phyloP scores from a whole-genome alignment of 1,139 yeast genomes.

The Suhomyces bribrorum region DNA sequence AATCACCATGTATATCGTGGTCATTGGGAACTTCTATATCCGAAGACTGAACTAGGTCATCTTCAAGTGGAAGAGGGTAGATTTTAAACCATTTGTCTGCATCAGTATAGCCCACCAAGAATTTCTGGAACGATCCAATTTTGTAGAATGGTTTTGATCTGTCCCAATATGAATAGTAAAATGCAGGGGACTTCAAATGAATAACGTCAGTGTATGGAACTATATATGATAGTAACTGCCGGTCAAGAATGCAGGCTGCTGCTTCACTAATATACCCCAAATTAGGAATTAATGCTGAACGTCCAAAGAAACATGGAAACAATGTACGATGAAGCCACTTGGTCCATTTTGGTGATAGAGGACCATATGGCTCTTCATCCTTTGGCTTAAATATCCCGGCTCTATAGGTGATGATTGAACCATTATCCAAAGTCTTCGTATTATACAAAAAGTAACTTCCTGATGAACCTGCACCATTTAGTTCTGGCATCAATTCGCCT shows the following conservation, averaged over 20 bases:
- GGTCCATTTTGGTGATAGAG: constrained; percentile 77
- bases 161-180: constrained; percentile 58
- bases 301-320: constrained; percentile 76
- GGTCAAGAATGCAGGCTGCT: constrained; percentile 67
- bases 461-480: constrained; percentile 68
- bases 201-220: constrained; percentile 71
- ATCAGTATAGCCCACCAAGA: constrained; percentile 57
- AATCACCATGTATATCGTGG: constrained; percentile 3
- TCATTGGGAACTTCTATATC: constrained; percentile 20
- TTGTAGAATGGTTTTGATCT: constrained; percentile 45
- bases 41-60: constrained; percentile 23
- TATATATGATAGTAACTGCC: constrained; percentile 56
- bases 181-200: constrained; percentile 51
- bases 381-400: constrained; percentile 76
- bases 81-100: constrained; percentile 61
- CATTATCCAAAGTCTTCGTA: constrained; percentile 13
- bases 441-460: constrained; percentile 65
- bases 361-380: constrained; percentile 83
- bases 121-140: constrained; percentile 69
- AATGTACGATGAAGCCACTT: constrained; percentile 77
- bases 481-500: constrained; percentile 39
- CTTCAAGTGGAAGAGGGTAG: constrained; percentile 56
- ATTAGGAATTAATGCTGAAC: constrained; percentile 72
- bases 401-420: constrained; percentile 14
- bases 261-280: constrained; percentile 73